Base-by-base conservation (phyloP, 306 rosid genomes). In the Gynostemma pentaphyllum region DNA sequence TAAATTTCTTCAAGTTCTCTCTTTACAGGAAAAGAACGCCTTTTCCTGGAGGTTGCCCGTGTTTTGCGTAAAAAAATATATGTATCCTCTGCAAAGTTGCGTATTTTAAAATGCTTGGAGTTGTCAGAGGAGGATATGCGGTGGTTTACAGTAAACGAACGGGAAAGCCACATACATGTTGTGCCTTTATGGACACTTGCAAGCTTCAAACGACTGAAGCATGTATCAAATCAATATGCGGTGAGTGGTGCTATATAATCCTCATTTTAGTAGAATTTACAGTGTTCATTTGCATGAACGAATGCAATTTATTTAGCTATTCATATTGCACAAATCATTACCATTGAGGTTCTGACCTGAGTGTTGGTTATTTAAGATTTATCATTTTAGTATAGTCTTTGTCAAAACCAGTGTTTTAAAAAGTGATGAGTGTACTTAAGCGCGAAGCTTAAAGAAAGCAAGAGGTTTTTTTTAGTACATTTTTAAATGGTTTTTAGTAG, bases 131-230 rank as follows among this genome's bases (percentile, higher is more conserved):
- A 83, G 75, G 96, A 85, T 73, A 88, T 91, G 89, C 86, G 70
- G 70, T 85, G 96, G 95, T 87, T 87, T 76, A 91, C 96, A 52
- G 68, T 46, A 56, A 85, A 88, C 60, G 96, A 91, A 76, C 80
- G 72, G 45, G 98, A 91, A 82, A 91, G 95, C 83, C 87, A 86
- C 64, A 82, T 91, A 73, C 98, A 91, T 63, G 88, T 88, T 64
- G 90, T 89, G 45, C 98, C 98, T 26, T 71, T 91, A 96, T 88
- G 98, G 98, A 83, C 95, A 29, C 79, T 88, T 15, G 95, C 96
- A 42, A 91, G 96, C 87, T 86, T 85, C 74, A 91, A 91, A 79
- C 81, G 98, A 69, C 84, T 91, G 60, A 85, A 88, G 80, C 89
- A 88, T 48, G 15, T 91, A 57, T 76, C 98, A 65, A 77, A 75